These are phyloP conservation scores for Nothopassalora personata DNA, from an alignment of 2,329 filamentous ascomycete genomes.

Conservation along the genomic window DNA sequence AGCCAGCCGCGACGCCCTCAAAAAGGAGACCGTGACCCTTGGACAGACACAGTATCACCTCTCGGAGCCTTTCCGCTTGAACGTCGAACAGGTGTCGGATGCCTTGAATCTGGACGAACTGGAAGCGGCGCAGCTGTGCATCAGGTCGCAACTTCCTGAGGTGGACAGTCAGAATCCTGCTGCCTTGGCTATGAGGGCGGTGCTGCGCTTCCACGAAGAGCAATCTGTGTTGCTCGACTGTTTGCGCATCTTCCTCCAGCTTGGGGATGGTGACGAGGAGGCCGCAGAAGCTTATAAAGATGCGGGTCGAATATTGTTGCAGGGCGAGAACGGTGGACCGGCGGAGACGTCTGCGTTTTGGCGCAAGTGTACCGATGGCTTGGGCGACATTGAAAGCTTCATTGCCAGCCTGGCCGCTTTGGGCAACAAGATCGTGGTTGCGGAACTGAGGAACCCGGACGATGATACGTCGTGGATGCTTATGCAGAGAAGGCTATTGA, in stretches of 20 bases:
- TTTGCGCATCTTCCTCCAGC: constrained; percentile 70
- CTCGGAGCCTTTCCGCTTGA: constrained; percentile 83
- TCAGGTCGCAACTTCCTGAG: constrained; percentile 68
- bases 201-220: constrained; percentile 83
- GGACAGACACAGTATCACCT: constrained; percentile 69
- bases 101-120: constrained; percentile 86
- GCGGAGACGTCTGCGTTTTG: constrained; percentile 58
- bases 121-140: constrained; percentile 65
- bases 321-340: constrained; percentile 45
- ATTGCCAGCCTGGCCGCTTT: constrained; percentile 71
- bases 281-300: constrained; percentile 52
- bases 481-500: constrained; percentile 72
- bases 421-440: constrained; percentile 65
- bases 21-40: constrained; percentile 63
- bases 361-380: constrained; percentile 67
- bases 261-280: constrained; percentile 56
- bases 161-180: constrained; percentile 60
- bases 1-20: constrained; percentile 64
- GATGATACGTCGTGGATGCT: constrained; percentile 73
- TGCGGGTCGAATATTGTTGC: constrained; percentile 54
- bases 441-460: constrained; percentile 59
- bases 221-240: constrained; percentile 79
- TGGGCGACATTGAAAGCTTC: constrained; percentile 72
- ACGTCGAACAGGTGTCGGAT: constrained; percentile 74
- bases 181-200: constrained; percentile 67